Percentiles rank a stretch among this genome's conserved stretches.
Evolutionary conservation across 129 eudicot species (phyloP).

Genomic region (Pulicaria dysenterica): DNA sequence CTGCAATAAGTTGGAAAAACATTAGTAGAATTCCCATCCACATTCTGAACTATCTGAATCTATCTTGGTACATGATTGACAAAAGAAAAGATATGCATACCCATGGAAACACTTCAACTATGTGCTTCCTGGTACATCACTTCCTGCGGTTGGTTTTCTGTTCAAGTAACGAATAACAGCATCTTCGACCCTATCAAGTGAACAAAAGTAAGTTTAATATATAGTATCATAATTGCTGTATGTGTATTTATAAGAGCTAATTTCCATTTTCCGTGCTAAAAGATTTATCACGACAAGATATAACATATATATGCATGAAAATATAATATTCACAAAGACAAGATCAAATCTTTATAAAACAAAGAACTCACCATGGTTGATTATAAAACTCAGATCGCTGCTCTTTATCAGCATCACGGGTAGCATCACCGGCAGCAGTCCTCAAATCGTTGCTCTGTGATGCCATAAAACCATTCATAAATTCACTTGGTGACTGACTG

Average conservation of each 20-base stretch:
- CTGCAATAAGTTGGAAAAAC: neutral
- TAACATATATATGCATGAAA: too few relatives aligned
- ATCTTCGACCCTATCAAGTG: slow-evolving; percentile 73
- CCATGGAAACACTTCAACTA: slow-evolving; percentile 30
- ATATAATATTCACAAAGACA: neutral
- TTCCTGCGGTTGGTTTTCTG: slow-evolving; percentile 61
- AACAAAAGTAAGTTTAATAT: slow-evolving; percentile 9
- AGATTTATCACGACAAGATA: too few relatives aligned
- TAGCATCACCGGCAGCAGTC: slow-evolving; percentile 71
- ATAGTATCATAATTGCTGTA: too few relatives aligned
- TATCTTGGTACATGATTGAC: neutral
- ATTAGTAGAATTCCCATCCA: neutral
- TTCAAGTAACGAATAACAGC: slow-evolving; percentile 87
- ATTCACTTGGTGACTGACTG: slow-evolving; percentile 93
- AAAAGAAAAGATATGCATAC: slow-evolving; percentile 16
- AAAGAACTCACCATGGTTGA: slow-evolving; percentile 74
- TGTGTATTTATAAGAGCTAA: neutral
- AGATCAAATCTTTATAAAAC: neutral
- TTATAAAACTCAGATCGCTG: slow-evolving; percentile 68
- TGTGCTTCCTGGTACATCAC: slow-evolving; percentile 62
- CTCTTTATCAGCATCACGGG: slow-evolving; percentile 66
- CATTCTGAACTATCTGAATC: slow-evolving; percentile 32
- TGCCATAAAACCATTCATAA: slow-evolving; percentile 64
- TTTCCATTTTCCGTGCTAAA: too few relatives aligned
- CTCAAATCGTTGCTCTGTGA: slow-evolving; percentile 93